A percentile compares a stretch with the other conserved stretches of the same genome.
Conservation (phyloP, 441 rosid genomes). For the Populus tomentosa region DNA sequence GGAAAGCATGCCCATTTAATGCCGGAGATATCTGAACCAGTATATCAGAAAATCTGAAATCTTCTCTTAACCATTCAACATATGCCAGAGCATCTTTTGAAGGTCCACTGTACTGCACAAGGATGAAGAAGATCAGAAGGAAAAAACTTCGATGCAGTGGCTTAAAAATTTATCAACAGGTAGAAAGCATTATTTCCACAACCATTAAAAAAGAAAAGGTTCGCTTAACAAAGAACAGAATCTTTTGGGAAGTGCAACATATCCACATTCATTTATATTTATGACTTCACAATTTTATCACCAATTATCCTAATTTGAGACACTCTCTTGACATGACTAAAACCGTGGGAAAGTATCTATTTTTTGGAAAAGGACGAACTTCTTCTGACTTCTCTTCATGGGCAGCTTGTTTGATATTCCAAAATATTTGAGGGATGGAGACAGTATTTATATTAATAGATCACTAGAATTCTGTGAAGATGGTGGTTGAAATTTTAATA, state of each 20-base stretch:
- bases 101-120: slow-evolving; percentile 89
- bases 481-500: not conserved
- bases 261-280: too few relatives aligned
- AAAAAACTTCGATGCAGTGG: not conserved
- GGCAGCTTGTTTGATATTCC: not conserved
- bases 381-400: not conserved
- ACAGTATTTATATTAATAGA: too few relatives aligned
- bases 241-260: not conserved
- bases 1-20: slow-evolving; percentile 71
- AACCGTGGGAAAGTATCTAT: too few relatives aligned
- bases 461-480: not conserved
- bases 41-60: slow-evolving; percentile 59
- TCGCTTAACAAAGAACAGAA: not conserved
- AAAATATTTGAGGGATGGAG: not conserved
- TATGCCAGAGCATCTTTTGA: slow-evolving; percentile 66
- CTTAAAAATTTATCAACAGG: not conserved
- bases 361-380: too few relatives aligned
- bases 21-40: slow-evolving; percentile 84
- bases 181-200: not conserved
- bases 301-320: too few relatives aligned
- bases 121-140: slow-evolving; percentile 12
- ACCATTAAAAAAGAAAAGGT: not conserved
- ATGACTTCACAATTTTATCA: too few relatives aligned
- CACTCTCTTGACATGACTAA: too few relatives aligned
- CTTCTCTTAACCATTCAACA: slow-evolving; percentile 70